Evolutionary conservation across 192 early-diverging fungal genomes (phyloP), one percentile per base, ranked within the genome.

Genomic region (Linderina pennispora): DNA sequence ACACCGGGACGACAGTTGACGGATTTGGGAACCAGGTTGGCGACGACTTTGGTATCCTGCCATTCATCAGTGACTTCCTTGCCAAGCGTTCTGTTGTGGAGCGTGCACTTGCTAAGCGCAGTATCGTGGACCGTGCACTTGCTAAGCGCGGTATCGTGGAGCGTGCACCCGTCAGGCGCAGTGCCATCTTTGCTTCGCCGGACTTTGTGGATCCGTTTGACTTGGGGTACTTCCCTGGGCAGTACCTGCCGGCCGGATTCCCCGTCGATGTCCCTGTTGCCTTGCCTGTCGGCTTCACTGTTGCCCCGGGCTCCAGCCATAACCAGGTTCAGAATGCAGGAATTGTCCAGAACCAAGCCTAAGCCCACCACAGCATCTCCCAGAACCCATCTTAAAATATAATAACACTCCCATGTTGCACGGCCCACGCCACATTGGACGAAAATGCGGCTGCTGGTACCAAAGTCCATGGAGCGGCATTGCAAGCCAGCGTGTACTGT

Each of bases 21-120:
- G 62, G 62, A 21, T 18, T 40, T 11, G 37, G 36, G 10, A 58
- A 58, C 50, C 35, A 44, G 15, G 33, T 65, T 37, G 62, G 62
- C 22, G 50, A 52, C 42, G 28, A 5, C 28, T 5, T 5, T 11
- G 28, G 6, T 5, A 5, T 31, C 6, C 28, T 31, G 5, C 28
- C 28, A 11, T 31, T 31, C 6, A 31, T 11, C 28, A 11, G 28
- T 31, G 28, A 8, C 28, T 31, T 31, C 28, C 6, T 31, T 31
- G 28, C 6, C 28, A 11, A 31, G 6, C 5, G 28, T 5, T 11
- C 28, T 31, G 11, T 31, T 31, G n/a, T n/a, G n/a, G 28, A 31
- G 6, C 5, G 11, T 11, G 28, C 28, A 11, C 6, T 31, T 31
- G 28, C 11, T 31, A 11, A 31, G 6, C 5, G 28, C 6, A 5